Evolutionary conservation across 768 basidiomycete species (phyloP).

Genomic region (Phylloporus sp.): DNA sequence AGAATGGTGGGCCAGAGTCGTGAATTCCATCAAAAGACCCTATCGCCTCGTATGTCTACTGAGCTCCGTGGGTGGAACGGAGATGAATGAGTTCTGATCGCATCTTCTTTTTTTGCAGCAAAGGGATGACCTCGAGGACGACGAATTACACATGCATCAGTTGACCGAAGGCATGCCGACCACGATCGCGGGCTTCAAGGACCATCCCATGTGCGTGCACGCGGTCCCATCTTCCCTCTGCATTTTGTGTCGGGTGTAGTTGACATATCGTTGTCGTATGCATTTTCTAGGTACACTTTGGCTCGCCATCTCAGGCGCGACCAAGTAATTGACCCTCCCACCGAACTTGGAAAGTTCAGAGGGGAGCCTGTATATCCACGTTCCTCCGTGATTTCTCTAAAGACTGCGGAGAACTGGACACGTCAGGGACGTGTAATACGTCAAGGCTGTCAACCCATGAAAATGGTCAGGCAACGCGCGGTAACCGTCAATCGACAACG

Average conservation of each 20-base stretch:
- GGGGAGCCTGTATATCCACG: slow-evolving; percentile 91
- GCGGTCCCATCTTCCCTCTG: not conserved
- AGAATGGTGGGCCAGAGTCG: slow-evolving; percentile 82
- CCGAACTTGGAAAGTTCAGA: slow-evolving; percentile 86
- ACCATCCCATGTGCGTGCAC: slow-evolving; percentile 72
- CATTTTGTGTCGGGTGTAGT: slow-evolving; percentile 2
- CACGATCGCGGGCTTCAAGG: slow-evolving; percentile 87
- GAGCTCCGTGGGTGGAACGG: slow-evolving; percentile 15
- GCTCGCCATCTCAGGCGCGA: slow-evolving; percentile 83
- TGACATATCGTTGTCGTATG: slow-evolving; percentile 2
- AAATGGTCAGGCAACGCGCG: slow-evolving; percentile 81
- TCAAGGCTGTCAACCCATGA: slow-evolving; percentile 77
- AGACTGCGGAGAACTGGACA: slow-evolving; percentile 95
- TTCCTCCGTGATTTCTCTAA: slow-evolving; percentile 75
- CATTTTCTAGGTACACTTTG: slow-evolving; percentile 63
- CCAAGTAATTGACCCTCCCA: slow-evolving; percentile 75
- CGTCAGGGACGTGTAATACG: slow-evolving; percentile 72
- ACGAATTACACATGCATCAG: slow-evolving; percentile 73
- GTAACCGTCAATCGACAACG: slow-evolving; percentile 75
- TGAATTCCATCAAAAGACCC: slow-evolving; percentile 59
- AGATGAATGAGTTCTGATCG: slow-evolving; percentile 14
- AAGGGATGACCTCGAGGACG: slow-evolving; percentile 90
- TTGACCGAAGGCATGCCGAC: slow-evolving; percentile 91
- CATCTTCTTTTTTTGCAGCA: slow-evolving; percentile 44
- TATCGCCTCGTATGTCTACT: slow-evolving; percentile 68